Base-by-base conservation (phyloP, 768 basidiomycete species). In the Leucocoprinus leucothites region DNA sequence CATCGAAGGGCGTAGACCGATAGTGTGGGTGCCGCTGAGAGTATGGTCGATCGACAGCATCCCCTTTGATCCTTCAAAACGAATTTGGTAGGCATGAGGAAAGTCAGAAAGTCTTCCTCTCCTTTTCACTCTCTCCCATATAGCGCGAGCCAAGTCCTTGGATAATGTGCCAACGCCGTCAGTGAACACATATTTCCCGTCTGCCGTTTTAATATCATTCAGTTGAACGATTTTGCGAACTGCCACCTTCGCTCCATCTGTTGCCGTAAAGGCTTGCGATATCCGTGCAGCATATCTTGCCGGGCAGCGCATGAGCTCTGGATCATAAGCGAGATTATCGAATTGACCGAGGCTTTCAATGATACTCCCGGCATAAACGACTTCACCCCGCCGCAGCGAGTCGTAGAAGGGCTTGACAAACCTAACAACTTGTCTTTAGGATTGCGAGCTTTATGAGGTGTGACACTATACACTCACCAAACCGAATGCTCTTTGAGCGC, bases 261-360 rank as follows among this genome's bases (percentile, higher is more conserved):
- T 91, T 1, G 87, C 80, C 1, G 87, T 89, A 65, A 90, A 91
- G 0, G 85, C 86, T 63, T 85, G 86, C 4, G 86, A 85, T 28
- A 90, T 74, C 16, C 89, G 74, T 3, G 89, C 89, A 0, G 80
- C 88, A 65, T 85, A 87, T 51, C 87, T 75, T 18, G 86, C 85
- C 3, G 86, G 86, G 57, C 85, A 86, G 48, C 67, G 70, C n/a
- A 76, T 79, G 7, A 88, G 70, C 0, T 62, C 60, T 14, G 57
- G 61, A 60, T 85, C 84, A 28, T 75, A 78, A 9, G 60, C 31
- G 2, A 81, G 69, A 41, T 74, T 67, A 9, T 75, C 64, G 57
- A 89, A 88, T n/a, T 67, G 72, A 4, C 87, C 86, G 1, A 89
- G 60, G 46, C 76, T 69, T 3, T 59, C 42, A 38, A 89, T 84